Base-by-base conservation (phyloP, 305 asterid genomes). In the Coffea humblotiana region DNA sequence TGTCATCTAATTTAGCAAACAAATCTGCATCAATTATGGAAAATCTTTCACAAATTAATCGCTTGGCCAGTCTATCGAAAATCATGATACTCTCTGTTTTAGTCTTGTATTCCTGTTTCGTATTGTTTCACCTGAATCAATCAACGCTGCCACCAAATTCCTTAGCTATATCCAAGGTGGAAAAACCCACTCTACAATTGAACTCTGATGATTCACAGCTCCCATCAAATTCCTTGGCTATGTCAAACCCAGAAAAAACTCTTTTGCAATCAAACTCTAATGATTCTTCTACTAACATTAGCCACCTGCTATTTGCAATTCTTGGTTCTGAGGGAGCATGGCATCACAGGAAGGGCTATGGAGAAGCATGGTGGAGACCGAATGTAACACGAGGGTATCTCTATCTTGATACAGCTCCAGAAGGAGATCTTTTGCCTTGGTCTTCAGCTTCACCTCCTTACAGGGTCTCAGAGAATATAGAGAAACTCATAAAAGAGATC, bases 301-400 rank as follows among this genome's bases (percentile, higher is more conserved):
- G 71, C 82, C 92, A 92, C 83, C 82, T 92, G 5, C 74, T 86
- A 0, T 89, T 92, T 72, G 94, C 87, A 3, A 74, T 92, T 23
- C 35, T 89, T 14, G 92, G 93, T 12, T 92, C 97, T 6, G 87
- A 86, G 29, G 45, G 69, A 0, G 90, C 91, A 8, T 83, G 88
- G 89, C 88, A 86, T 19, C 73, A 78, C 6, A 74, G 97, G 6
- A 84, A 69, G 66, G n/a, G 70, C 0, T 92, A 90, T 75, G 81
- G 83, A 15, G 86, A 92, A 64, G 85, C 94, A 6, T 92, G 97
- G 97, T 90, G 93, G 92, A 78, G 86, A 51, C 92, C 91, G 3
- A 80, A 84, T 11, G 21, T 43, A 3, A 89, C 92, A 21, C 79
- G 85, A 1, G 96, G 92, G 0, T 16, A 82, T 4, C 69, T 90